Conservation (phyloP, 306 rosid genomes). For the Castanea crenata region DNA sequence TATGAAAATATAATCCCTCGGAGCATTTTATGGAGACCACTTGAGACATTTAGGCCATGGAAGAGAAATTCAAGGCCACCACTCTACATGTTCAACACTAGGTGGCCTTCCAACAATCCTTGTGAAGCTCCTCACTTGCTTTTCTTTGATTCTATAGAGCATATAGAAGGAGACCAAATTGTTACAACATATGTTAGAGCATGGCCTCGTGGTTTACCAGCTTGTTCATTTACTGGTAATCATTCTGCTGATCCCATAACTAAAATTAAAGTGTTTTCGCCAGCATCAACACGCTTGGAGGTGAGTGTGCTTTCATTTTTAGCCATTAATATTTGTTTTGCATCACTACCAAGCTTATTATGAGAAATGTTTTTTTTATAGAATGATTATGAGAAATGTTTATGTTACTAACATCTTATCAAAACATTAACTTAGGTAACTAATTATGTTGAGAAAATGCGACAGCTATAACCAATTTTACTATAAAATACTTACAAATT, state of each 20-base stretch:
- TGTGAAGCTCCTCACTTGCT: conserved; percentile 50
- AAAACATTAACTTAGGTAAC: no score
- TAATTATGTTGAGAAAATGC: no score
- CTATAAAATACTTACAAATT: no score
- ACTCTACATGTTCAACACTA: conserved; percentile 42
- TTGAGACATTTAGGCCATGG: conserved; percentile 46
- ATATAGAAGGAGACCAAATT: background rate
- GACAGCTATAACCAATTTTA: no score
- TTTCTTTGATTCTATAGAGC: conserved; percentile 27
- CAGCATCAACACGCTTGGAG: conserved; percentile 15
- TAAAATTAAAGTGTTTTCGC: conserved; percentile 37
- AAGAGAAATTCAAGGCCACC: conserved; percentile 8
- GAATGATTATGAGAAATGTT: no score
- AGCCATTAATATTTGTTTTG: no score
- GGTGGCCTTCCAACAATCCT: conserved; percentile 29
- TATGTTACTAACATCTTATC: no score
- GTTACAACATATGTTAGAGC: conserved; percentile 30
- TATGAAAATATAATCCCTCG: conserved; percentile 39
- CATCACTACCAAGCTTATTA: no score
- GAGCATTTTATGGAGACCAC: conserved; percentile 29
- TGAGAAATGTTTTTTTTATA: no score
- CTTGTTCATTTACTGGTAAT: conserved; percentile 35
- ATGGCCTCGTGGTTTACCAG: conserved; percentile 20
- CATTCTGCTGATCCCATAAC: conserved; percentile 38
- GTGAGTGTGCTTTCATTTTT: background rate